Conservation (phyloP, 2,329 filamentous ascomycete species). For the Gremmenia infestans region DNA sequence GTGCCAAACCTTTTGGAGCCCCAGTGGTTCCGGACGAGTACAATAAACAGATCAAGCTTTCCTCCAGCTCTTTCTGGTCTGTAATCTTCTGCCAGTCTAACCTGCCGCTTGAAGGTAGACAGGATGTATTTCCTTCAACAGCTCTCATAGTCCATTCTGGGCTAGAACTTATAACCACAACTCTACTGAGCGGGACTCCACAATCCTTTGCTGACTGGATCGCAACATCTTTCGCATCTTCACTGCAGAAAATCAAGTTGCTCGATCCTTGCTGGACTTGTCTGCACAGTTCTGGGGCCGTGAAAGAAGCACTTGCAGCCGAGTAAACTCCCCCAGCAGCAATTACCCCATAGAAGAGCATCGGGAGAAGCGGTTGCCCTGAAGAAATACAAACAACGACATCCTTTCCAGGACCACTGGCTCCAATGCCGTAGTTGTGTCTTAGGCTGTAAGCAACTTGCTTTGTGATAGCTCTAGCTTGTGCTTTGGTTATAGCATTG, state of each 20-base stretch:
- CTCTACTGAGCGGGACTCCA: conserved; percentile 40
- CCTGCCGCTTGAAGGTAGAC: conserved; percentile 32
- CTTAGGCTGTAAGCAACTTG: conserved; percentile 52
- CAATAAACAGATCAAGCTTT: conserved; percentile 63
- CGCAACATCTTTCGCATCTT: conserved; percentile 42
- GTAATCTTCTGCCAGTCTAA: conserved; percentile 52
- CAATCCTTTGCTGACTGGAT: conserved; percentile 45
- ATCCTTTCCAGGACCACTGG: conserved; percentile 42
- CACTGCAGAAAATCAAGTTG: conserved; percentile 42
- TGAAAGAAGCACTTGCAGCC: conserved; percentile 46
- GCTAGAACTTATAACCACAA: conserved; percentile 46
- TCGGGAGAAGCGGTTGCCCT: conserved; percentile 50
- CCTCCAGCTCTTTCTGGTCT: conserved; percentile 41
- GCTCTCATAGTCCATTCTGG: conserved; percentile 30
- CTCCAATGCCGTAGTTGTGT: conserved; percentile 47
- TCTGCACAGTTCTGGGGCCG: conserved; percentile 45
- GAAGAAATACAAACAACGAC: conserved; percentile 53
- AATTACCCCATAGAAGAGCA: conserved; percentile 51
- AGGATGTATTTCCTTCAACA: conserved; percentile 30
- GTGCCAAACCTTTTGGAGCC: conserved; percentile 67
- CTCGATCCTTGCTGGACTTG: conserved; percentile 40
- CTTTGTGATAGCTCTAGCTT: conserved; percentile 44
- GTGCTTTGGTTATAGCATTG: conserved; percentile 48
- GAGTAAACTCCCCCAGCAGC: conserved; percentile 56
- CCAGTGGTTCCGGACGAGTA: conserved; percentile 80